Evolutionary conservation across 768 basidiomycete genomes (phyloP).

Genomic region (Naganishia friedmannii): DNA sequence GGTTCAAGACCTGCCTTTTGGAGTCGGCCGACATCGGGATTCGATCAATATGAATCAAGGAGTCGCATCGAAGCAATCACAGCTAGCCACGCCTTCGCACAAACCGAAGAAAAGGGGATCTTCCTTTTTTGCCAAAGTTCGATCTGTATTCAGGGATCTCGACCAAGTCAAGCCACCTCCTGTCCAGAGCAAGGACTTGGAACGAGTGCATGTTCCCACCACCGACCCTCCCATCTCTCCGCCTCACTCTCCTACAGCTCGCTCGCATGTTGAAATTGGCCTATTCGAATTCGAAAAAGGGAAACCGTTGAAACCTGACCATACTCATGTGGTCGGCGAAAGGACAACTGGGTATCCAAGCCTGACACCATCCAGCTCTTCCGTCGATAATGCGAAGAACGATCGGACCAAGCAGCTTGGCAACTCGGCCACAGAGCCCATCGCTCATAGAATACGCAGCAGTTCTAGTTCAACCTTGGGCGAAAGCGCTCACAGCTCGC

Average conservation of each 20-base stretch:
- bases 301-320: background rate
- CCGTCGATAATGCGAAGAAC: background rate
- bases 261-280: too few relatives aligned
- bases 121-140: constrained; percentile 6
- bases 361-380: constrained; percentile 14
- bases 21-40: too few relatives aligned
- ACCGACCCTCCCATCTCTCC: constrained; percentile 10
- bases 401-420: background rate
- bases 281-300: constrained; percentile 7
- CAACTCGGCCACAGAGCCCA: background rate
- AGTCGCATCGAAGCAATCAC: background rate
- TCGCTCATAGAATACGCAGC: background rate
- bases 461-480: background rate
- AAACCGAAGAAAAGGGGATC: constrained; percentile 14
- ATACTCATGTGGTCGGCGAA: background rate
- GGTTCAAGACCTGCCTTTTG: background rate
- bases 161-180: background rate
- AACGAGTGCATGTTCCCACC: background rate
- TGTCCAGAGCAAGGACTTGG: background rate
- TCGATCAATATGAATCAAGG: too few relatives aligned
- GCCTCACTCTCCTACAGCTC: background rate
- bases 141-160: constrained; percentile 7
- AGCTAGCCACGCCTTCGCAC: background rate
- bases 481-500: background rate
- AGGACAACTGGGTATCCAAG: background rate